Percentiles rank a stretch among this genome's conserved stretches.
phyloP scores from a whole-genome alignment of 2,329 filamentous ascomycete species.

The Xylariaceae sp. region DNA sequence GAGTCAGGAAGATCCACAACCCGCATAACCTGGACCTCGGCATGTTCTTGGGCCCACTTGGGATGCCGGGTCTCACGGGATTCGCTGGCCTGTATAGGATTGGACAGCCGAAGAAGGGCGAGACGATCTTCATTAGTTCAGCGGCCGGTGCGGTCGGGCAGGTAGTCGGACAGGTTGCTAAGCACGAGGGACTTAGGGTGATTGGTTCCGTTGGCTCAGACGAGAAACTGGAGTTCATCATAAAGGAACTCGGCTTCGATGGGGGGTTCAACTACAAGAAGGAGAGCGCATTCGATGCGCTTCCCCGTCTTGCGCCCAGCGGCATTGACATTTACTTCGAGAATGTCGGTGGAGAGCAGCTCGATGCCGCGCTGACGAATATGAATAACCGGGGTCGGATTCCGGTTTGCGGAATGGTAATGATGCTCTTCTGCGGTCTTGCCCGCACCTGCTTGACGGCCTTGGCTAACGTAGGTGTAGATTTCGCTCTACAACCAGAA shows the following conservation, averaged over 20 bases:
- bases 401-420: constrained; percentile 65
- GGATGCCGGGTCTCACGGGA: constrained; percentile 78
- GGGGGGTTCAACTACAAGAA: constrained; percentile 81
- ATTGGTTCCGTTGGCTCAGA: constrained; percentile 78
- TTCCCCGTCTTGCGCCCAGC: constrained; percentile 68
- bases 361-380: constrained; percentile 61
- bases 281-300: constrained; percentile 65
- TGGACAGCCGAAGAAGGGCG: constrained; percentile 72
- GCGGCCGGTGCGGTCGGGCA: constrained; percentile 76
- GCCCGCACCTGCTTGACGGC: constrained; percentile 24
- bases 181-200: constrained; percentile 73
- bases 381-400: constrained; percentile 69
- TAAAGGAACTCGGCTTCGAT: constrained; percentile 70
- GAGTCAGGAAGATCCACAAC: constrained; percentile 62
- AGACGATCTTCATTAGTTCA: constrained; percentile 77
- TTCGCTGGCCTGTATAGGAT: constrained; percentile 76
- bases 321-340: constrained; percentile 83
- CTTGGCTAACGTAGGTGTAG: constrained; percentile 36
- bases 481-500: constrained; percentile 75
- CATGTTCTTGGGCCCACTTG: constrained; percentile 69
- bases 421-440: constrained; percentile 27
- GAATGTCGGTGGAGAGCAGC: constrained; percentile 76
- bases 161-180: constrained; percentile 74
- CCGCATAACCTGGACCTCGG: constrained; percentile 62
- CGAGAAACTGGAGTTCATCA: constrained; percentile 73